Conservation (phyloP, 257 asterid genomes). For the Nicotiana noctiflora region DNA sequence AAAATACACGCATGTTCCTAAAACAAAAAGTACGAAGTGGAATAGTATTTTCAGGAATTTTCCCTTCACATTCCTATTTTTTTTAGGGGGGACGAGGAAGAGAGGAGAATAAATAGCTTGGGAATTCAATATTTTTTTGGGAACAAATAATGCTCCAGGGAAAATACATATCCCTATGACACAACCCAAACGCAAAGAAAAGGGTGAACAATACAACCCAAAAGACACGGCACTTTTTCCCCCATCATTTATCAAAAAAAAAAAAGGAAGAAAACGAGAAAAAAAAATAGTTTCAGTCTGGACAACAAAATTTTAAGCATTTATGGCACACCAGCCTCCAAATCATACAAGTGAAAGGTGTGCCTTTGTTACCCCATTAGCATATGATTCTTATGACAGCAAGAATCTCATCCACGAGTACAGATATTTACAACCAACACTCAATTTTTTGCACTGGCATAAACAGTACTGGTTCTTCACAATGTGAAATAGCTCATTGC, state of each 20-base stretch:
- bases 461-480: constrained; percentile 1
- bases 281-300: background rate
- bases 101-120: background rate
- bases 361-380: background rate
- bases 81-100: background rate
- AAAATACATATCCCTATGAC: background rate
- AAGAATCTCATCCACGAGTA: background rate
- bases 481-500: background rate
- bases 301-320: background rate
- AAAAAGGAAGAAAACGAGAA: background rate
- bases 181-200: background rate
- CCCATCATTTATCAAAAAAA: background rate
- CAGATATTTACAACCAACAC: constrained; percentile 4
- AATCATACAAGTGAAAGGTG: background rate
- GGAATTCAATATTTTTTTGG: background rate
- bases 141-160: background rate
- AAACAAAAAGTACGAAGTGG: background rate
- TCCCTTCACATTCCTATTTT: background rate
- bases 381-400: background rate
- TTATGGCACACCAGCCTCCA: background rate
- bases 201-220: background rate
- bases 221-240: background rate
- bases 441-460: background rate
- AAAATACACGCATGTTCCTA: background rate
- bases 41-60: background rate